Evolutionary conservation across 2,329 filamentous ascomycete genomes (phyloP).

Genomic region (Neofusicoccum cordaticola): DNA sequence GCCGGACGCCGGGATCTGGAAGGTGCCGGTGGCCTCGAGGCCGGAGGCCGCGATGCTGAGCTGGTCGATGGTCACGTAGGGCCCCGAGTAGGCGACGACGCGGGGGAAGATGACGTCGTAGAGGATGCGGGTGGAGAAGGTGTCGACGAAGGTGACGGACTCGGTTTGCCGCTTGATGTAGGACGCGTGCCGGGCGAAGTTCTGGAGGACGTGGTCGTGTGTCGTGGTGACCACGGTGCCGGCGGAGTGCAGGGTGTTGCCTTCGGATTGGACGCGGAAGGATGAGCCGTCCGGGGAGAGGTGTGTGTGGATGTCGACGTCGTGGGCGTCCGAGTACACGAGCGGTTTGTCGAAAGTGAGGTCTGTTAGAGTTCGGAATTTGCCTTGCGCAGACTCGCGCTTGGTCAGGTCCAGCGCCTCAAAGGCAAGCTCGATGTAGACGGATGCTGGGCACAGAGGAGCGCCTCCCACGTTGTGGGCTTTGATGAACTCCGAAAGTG

Average conservation of each 20-base stretch:
- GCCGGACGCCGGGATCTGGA: not conserved
- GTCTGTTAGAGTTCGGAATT: not conserved
- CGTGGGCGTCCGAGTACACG: not conserved
- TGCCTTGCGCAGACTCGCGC: not conserved
- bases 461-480: slow-evolving; percentile 13
- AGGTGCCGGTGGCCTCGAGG: slow-evolving; percentile 5
- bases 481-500: slow-evolving; percentile 12
- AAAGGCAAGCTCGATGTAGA: slow-evolving; percentile 13
- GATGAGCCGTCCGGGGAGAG: not conserved
- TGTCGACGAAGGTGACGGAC: slow-evolving; percentile 21
- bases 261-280: slow-evolving; percentile 6
- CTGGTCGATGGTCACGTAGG: slow-evolving; percentile 26
- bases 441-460: slow-evolving; percentile 13
- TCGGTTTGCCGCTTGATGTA: slow-evolving; percentile 15
- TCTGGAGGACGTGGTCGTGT: not conserved
- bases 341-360: slow-evolving; percentile 11
- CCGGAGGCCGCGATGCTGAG: slow-evolving; percentile 26
- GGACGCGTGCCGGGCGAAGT: not conserved
- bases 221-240: not conserved
- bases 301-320: not conserved
- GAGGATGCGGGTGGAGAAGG: slow-evolving; percentile 25
- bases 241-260: not conserved
- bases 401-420: not conserved
- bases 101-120: slow-evolving; percentile 33
- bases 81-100: slow-evolving; percentile 27